Percentiles rank a stretch among this genome's conserved stretches.
Conservation (phyloP, 2,329 filamentous ascomycete genomes). For the Acephala macrosclerotiorum region DNA sequence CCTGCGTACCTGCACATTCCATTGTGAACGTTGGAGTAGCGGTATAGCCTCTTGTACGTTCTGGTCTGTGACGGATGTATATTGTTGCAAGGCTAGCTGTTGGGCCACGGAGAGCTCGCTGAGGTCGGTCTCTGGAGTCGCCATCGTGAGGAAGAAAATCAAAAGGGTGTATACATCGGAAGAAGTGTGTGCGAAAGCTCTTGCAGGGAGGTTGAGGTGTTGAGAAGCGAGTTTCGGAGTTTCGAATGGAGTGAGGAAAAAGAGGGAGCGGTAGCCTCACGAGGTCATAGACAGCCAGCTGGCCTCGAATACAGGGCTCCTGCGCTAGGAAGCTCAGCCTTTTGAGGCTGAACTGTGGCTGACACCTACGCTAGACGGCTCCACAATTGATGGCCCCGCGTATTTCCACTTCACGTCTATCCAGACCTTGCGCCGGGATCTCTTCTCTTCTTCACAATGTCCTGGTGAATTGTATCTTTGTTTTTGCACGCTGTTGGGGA, state of each 20-base stretch:
- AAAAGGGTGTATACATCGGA: conserved; percentile 9
- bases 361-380: neutral
- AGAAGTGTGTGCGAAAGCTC: neutral
- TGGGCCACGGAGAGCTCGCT: conserved; percentile 23
- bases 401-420: conserved; percentile 8
- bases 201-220: conserved; percentile 11
- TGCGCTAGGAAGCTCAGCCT: conserved; percentile 13
- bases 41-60: conserved; percentile 78
- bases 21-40: conserved; percentile 85
- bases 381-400: conserved; percentile 18
- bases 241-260: too few relatives aligned
- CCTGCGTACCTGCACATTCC: conserved; percentile 83
- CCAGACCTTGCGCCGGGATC: neutral
- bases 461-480: conserved; percentile 11
- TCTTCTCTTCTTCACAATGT: conserved; percentile 15
- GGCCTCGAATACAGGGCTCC: neutral
- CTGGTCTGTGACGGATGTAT: conserved; percentile 87
- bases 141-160: conserved; percentile 3
- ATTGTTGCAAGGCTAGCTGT: conserved; percentile 79
- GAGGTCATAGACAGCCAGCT: neutral
- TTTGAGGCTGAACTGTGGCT: conserved; percentile 17
- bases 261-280: neutral
- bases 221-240: neutral
- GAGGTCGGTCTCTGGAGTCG: conserved; percentile 20
- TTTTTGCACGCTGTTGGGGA: conserved; percentile 2